These are phyloP conservation scores for Penicillium sp. DNA, from an alignment of 2,329 filamentous ascomycete species.

Conservation along the genomic window DNA sequence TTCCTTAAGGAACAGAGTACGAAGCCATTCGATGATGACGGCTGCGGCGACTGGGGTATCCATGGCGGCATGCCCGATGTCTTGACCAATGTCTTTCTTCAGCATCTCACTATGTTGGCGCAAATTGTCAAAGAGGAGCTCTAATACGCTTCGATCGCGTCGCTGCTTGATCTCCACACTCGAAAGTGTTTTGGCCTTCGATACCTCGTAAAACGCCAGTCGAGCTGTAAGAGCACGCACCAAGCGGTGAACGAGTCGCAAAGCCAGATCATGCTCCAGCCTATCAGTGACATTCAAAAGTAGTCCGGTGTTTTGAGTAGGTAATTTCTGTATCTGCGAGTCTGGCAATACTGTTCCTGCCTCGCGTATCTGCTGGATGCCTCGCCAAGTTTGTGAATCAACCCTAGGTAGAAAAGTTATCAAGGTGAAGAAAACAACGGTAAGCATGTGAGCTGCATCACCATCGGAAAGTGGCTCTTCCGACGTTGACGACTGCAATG, in stretches of 20 bases:
- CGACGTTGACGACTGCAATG: background rate
- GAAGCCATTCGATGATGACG: slow-evolving; percentile 42
- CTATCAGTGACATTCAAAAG: slow-evolving; percentile 38
- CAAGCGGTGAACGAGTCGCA: slow-evolving; percentile 48
- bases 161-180: slow-evolving; percentile 26
- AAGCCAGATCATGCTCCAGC: slow-evolving; percentile 50
- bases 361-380: slow-evolving; percentile 41
- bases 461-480: slow-evolving; percentile 34
- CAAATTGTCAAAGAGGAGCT: slow-evolving; percentile 34
- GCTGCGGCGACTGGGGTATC: slow-evolving; percentile 24
- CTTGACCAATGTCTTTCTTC: slow-evolving; percentile 8
- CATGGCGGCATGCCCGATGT: slow-evolving; percentile 9
- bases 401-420: slow-evolving; percentile 34
- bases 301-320: slow-evolving; percentile 24
- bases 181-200: slow-evolving; percentile 32
- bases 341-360: slow-evolving; percentile 36
- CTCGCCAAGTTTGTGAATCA: slow-evolving; percentile 34
- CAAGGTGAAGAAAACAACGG: slow-evolving; percentile 35
- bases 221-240: slow-evolving; percentile 48
- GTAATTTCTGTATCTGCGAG: slow-evolving; percentile 32
- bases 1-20: slow-evolving; percentile 69
- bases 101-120: slow-evolving; percentile 24
- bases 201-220: slow-evolving; percentile 48
- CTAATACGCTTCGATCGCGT: slow-evolving; percentile 29
- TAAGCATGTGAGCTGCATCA: slow-evolving; percentile 38